Evolutionary conservation across 139 green algal genomes (phyloP).

Genomic region (Coccomyxa sp.): DNA sequence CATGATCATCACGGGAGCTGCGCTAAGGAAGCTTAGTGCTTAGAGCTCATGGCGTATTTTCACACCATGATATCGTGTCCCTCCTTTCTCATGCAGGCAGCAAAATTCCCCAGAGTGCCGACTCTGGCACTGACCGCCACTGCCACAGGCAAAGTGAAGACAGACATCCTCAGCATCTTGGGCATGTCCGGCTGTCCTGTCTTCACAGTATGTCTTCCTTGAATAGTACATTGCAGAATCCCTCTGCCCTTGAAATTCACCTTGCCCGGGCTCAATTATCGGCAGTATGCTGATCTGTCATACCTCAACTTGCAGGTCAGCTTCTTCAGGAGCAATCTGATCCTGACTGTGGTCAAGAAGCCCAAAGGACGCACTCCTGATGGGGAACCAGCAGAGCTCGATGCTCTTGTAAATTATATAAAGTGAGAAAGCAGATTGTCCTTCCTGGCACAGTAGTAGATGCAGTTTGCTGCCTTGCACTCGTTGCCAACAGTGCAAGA

Average conservation of each 20-base stretch:
- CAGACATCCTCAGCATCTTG: conserved; percentile 67
- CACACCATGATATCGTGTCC: too few relatives aligned
- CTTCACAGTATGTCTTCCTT: conserved; percentile 20
- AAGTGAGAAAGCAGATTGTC: conserved; percentile 5
- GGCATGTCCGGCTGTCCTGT: conserved; percentile 34
- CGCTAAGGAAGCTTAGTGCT: too few relatives aligned
- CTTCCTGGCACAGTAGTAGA: neutral
- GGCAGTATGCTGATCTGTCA: too few relatives aligned
- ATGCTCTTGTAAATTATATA: conserved; percentile 44
- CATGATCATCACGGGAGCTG: neutral
- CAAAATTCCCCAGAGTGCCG: conserved; percentile 46
- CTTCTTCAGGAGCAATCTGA: conserved; percentile 83
- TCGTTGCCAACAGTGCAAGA: too few relatives aligned
- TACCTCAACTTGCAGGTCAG: conserved; percentile 41
- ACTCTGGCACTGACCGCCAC: conserved; percentile 72
- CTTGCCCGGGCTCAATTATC: too few relatives aligned
- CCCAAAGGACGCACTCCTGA: conserved; percentile 27
- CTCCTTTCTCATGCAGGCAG: neutral
- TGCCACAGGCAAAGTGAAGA: conserved; percentile 60
- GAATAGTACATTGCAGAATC: too few relatives aligned
- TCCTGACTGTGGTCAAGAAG: conserved; percentile 63
- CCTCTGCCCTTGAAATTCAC: too few relatives aligned
- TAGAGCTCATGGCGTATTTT: too few relatives aligned
- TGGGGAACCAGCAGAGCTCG: conserved; percentile 23
- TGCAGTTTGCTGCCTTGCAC: neutral